phyloP scores from a whole-genome alignment of 371 early-diverging fungal species.

The Apophysomyces sp. region DNA sequence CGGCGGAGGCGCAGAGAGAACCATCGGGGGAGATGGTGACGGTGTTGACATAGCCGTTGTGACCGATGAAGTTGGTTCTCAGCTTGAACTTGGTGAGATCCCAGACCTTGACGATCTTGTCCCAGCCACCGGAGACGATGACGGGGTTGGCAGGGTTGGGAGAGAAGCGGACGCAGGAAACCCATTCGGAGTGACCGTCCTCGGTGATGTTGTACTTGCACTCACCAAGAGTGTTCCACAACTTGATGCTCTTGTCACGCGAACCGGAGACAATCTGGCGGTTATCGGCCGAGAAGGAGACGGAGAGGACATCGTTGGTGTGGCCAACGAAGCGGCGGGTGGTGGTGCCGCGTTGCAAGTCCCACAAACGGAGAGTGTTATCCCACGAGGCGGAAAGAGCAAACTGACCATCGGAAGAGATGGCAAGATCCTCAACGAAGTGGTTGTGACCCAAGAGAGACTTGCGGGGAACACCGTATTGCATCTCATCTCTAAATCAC shows the following conservation, averaged over 20 bases:
- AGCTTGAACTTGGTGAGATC: conserved; percentile 95
- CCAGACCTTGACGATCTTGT: conserved; percentile 99
- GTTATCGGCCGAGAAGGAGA: conserved; percentile 97
- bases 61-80: conserved; percentile 96
- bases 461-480: conserved; percentile 87
- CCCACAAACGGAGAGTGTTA: conserved; percentile 97
- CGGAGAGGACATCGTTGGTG: conserved; percentile 93
- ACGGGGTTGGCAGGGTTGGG: conserved; percentile 94
- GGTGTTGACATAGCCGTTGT: conserved; percentile 94
- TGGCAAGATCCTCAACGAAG: conserved; percentile 92
- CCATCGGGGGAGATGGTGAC: conserved; percentile 98
- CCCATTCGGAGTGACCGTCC: conserved; percentile 95
- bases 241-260: conserved; percentile 96
- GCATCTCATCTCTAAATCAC: conserved; percentile 71
- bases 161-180: conserved; percentile 96
- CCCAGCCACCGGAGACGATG: conserved; percentile 97
- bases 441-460: conserved; percentile 93
- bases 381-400: conserved; percentile 97
- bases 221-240: conserved; percentile 98
- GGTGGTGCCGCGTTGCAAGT: conserved; percentile 86
- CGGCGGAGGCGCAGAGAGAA: conserved; percentile 98
- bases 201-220: conserved; percentile 93
- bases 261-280: conserved; percentile 95
- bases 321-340: conserved; percentile 93
- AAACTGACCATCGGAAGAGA: conserved; percentile 95